A percentile compares a stretch with the other conserved stretches of the same genome.
Conservation (phyloP, 352 stramenopile species). For the Phytophthora cajani region DNA sequence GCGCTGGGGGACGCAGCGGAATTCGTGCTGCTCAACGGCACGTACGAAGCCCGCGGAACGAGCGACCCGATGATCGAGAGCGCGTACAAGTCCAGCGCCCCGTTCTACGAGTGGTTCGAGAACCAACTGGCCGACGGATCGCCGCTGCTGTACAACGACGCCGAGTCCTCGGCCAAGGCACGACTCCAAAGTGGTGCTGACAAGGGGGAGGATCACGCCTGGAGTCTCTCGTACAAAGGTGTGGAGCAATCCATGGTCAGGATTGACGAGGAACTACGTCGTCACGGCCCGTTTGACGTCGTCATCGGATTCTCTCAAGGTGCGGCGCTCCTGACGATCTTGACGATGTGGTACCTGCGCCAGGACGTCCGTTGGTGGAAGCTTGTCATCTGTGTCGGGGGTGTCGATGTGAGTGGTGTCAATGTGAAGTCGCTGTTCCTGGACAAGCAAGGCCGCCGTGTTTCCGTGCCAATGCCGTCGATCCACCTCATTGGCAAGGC, state of each 20-base stretch:
- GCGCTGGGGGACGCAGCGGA: constrained; percentile 41
- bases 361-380: constrained; percentile 46
- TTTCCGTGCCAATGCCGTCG: constrained; percentile 45
- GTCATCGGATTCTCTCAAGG: constrained; percentile 63
- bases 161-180: constrained; percentile 37
- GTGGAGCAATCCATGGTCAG: constrained; percentile 46
- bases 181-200: constrained; percentile 36
- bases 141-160: constrained; percentile 41
- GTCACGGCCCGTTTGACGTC: constrained; percentile 50
- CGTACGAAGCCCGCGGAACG: constrained; percentile 43
- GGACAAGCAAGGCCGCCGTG: constrained; percentile 23
- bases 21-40: constrained; percentile 52
- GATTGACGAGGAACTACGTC: constrained; percentile 41
- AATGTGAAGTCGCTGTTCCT: constrained; percentile 49
- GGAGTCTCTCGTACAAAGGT: constrained; percentile 43
- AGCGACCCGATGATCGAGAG: constrained; percentile 45
- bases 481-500: constrained; percentile 68
- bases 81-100: constrained; percentile 31
- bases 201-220: constrained; percentile 33
- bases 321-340: constrained; percentile 44
- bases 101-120: constrained; percentile 61
- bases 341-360: constrained; percentile 47
- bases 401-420: constrained; percentile 41
- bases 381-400: constrained; percentile 44
- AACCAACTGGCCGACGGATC: constrained; percentile 37